Conservation (phyloP, 345 rosid species). For the Toxicodendron radicans region DNA sequence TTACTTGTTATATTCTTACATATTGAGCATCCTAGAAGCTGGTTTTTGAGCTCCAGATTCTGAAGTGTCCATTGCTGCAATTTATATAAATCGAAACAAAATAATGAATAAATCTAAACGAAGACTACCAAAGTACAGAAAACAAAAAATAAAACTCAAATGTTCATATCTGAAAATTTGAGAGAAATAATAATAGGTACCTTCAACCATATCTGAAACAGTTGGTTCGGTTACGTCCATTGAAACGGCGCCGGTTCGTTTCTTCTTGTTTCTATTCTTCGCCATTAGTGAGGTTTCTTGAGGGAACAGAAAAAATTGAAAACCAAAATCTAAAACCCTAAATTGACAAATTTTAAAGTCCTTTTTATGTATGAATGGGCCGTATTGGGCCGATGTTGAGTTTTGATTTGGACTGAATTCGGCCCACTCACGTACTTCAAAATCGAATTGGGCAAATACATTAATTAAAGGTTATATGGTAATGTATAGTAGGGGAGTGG, state of each 20-base stretch:
- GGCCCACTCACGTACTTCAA: background rate
- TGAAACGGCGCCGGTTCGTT: slow-evolving; percentile 39
- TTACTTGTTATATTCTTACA: slow-evolving; percentile 35
- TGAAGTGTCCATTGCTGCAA: slow-evolving; percentile 74
- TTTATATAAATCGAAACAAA: slow-evolving; percentile 2
- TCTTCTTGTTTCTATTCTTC: slow-evolving; percentile 74
- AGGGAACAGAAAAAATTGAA: background rate
- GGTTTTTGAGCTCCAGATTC: slow-evolving; percentile 50
- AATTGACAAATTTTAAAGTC: background rate
- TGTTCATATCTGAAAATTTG: background rate
- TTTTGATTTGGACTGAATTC: background rate
- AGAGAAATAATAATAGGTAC: slow-evolving; percentile 25
- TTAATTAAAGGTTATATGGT: no score
- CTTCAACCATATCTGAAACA: slow-evolving; percentile 40
- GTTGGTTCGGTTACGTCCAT: slow-evolving; percentile 54
- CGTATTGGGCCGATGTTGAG: background rate
- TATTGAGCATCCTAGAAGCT: slow-evolving; percentile 30
- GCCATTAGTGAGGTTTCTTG: slow-evolving; percentile 41
- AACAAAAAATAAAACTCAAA: background rate
- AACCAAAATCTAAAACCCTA: background rate
- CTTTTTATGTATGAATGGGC: background rate
- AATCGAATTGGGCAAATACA: background rate
- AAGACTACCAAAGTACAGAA: background rate
- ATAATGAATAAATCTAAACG: background rate
- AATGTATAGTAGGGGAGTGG: no score